Base-by-base conservation (phyloP, 1,284 basidiomycete species). In the Trichosporon faecale region DNA sequence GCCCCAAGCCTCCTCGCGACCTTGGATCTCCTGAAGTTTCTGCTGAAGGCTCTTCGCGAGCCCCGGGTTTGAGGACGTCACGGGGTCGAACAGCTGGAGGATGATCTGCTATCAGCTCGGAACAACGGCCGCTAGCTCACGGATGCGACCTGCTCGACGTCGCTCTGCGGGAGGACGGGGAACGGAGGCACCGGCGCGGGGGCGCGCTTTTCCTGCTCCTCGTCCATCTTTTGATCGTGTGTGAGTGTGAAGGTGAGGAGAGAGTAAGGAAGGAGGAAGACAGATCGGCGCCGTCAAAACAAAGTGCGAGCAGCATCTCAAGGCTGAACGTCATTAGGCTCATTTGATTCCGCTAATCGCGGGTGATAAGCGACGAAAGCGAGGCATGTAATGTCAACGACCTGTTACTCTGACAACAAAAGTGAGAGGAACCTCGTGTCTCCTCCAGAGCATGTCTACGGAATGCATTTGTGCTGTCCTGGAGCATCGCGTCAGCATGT, bases 1-100 rank as follows among this genome's bases (percentile, higher is more conserved):
- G 0, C 82, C 83, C 84, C 84, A 85, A 2, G 83, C 82, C 67
- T 83, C 81, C 9, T 78, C 77, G 1, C 75, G 73, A 18, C 73
- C 74, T 67, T 84, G 82, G 14, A 84, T 75, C 35, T 78, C 73
- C 57, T 83, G 80, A 27, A 85, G 74, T 65, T 82, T 79, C 61
- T 77, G 74, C 65, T 84, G 79, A 16, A 85, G 74, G 35, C 77
- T 70, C 67, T 82, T 80, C 3, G 79, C 80, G 27, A 78, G 68
- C 1, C 69, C 68, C 11, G 83, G 78, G 70, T 83, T 76, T 2
- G 74, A 70, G 2, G 77, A 72, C 2, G 78, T 79, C 4, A 71
- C 65, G 7, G 81, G 77, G 57, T 78, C 74, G 65, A 81, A 81
- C 23, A 82, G 77, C 40, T 78, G 79, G 4, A 79, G 72, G 46